phyloP scores from a whole-genome alignment of 1,284 basidiomycete genomes.

The Ustilago vetiveriae region DNA sequence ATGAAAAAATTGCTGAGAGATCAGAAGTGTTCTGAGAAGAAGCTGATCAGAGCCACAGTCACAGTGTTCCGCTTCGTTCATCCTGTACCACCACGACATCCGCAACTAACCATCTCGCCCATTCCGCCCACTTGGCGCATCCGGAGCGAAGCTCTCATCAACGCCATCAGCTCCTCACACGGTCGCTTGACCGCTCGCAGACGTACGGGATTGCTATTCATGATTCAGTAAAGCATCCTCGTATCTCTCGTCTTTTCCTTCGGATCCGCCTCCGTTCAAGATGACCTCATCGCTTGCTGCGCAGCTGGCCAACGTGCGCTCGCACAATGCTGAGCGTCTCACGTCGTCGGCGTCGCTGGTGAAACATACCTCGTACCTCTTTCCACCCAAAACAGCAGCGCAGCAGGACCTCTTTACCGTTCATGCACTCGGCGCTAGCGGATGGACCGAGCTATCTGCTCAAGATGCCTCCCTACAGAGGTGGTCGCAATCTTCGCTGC shows the following conservation, averaged over 20 bases:
- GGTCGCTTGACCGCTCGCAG: too few species aligned
- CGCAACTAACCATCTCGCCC: too few species aligned
- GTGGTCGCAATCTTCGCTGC: constrained; percentile 71
- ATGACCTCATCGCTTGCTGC: constrained; percentile 83
- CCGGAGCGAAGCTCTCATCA: too few species aligned
- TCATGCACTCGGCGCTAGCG: constrained; percentile 82
- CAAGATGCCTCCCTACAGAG: constrained; percentile 43
- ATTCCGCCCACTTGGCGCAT: too few species aligned
- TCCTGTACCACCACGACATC: too few species aligned
- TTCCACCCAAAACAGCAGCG: constrained; percentile 68
- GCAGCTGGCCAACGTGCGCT: constrained; percentile 83
- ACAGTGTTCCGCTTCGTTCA: too few species aligned
- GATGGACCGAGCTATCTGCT: constrained; percentile 75
- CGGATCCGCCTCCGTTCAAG: background rate
- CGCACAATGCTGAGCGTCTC: constrained; percentile 80
- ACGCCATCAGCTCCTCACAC: too few species aligned
- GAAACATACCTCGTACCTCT: constrained; percentile 81
- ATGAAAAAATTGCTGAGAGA: too few species aligned
- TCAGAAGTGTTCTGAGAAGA: too few species aligned
- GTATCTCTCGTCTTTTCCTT: background rate
- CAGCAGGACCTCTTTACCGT: constrained; percentile 77
- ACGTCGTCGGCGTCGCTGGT: constrained; percentile 73
- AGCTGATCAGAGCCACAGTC: too few species aligned
- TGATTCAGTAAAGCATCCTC: background rate
- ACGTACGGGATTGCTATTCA: constrained; percentile 24